Conservation (phyloP, 176 grass and related monocot genomes). For the Rhynchospora tenuis region DNA sequence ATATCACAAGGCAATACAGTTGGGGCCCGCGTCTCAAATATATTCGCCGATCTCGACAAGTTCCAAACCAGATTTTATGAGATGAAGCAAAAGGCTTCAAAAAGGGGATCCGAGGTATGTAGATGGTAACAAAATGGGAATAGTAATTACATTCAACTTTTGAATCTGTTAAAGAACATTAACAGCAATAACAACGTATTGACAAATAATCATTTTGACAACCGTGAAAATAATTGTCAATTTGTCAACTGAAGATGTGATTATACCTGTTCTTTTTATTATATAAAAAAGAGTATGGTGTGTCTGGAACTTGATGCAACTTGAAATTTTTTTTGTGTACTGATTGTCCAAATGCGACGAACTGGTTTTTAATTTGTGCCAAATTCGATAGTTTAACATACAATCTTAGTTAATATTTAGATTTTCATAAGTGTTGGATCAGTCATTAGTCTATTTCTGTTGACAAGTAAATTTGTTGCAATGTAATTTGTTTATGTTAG, state of each 20-base stretch:
- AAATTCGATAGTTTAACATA: background rate
- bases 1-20: constrained; percentile 61
- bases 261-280: background rate
- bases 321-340: background rate
- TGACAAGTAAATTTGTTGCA: background rate
- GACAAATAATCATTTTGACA: background rate
- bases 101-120: constrained; percentile 54
- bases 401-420: background rate
- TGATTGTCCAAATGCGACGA: background rate
- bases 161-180: background rate
- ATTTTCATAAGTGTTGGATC: background rate
- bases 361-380: background rate
- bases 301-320: background rate
- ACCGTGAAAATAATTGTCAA: background rate
- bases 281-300: background rate
- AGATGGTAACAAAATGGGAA: background rate
- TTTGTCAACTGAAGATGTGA: background rate
- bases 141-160: background rate
- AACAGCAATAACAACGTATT: too few relatives aligned
- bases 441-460: background rate
- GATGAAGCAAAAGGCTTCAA: constrained; percentile 55
- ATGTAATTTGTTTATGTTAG: background rate
- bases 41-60: constrained; percentile 68
- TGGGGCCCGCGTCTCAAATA: constrained; percentile 46
- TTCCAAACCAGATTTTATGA: constrained; percentile 58